These are phyloP conservation scores for Globisporangium heterothallicum DNA, from an alignment of 352 stramenopile species.

Conservation along the genomic window DNA sequence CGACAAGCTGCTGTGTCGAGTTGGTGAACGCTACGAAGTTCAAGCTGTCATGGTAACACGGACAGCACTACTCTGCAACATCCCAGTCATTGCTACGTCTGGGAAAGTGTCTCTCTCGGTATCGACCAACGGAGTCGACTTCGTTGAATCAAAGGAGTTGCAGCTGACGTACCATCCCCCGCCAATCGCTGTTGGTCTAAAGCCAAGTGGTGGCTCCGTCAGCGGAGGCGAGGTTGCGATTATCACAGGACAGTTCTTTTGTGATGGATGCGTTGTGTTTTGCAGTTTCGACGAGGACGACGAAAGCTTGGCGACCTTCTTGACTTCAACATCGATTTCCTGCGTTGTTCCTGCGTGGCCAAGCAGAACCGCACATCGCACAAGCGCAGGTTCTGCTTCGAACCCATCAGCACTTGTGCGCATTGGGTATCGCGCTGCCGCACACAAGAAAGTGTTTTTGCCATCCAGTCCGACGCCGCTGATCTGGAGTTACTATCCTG, in stretches of 20 bases:
- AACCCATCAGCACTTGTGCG: neutral
- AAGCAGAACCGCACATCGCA: neutral
- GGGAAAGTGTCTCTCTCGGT: conserved; percentile 17
- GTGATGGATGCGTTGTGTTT: conserved; percentile 13
- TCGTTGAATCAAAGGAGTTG: conserved; percentile 12
- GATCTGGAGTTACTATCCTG: conserved; percentile 7
- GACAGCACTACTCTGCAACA: conserved; percentile 22
- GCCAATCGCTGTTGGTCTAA: conserved; percentile 10
- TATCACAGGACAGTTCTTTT: conserved; percentile 18
- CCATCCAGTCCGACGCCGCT: neutral
- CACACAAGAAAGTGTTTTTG: neutral
- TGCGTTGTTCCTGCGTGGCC: conserved; percentile 23
- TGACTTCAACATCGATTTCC: conserved; percentile 11
- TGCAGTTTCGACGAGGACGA: conserved; percentile 18
- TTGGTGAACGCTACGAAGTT: conserved; percentile 22
- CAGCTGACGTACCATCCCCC: conserved; percentile 16
- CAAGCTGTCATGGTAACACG: conserved; percentile 18
- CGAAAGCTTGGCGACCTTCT: conserved; percentile 8
- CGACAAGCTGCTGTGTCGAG: conserved; percentile 20
- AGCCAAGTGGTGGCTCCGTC: conserved; percentile 18
- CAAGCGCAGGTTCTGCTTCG: neutral
- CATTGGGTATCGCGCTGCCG: neutral
- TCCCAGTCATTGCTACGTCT: conserved; percentile 15
- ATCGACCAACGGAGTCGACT: conserved; percentile 41
- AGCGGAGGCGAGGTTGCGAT: conserved; percentile 25